A percentile compares a stretch with the other conserved stretches of the same genome.
These are phyloP conservation scores for Termitomyces sp. DNA, from an alignment of 768 basidiomycete species.

Conservation along the genomic window DNA sequence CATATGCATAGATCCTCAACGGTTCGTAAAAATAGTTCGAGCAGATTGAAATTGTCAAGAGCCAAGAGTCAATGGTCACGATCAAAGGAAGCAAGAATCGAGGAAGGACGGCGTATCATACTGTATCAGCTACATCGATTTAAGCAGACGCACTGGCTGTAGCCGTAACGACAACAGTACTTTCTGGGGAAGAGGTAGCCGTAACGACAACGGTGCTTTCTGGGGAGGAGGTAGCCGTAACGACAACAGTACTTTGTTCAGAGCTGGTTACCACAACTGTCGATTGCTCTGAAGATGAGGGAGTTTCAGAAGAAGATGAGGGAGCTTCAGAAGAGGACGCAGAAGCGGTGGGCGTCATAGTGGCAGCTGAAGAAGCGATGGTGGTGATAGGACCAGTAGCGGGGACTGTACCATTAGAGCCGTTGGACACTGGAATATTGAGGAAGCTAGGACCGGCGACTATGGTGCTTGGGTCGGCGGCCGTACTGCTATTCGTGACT, in stretches of 20 bases:
- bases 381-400: conserved; percentile 1
- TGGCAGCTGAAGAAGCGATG: background rate
- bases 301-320: background rate
- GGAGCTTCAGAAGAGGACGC: background rate
- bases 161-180: background rate
- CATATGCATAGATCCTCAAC: background rate
- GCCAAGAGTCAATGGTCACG: background rate
- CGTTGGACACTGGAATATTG: conserved; percentile 5
- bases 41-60: background rate
- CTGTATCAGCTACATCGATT: background rate
- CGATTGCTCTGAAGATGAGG: background rate
- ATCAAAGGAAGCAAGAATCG: background rate
- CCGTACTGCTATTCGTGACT: conserved; percentile 8
- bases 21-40: background rate
- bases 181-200: background rate
- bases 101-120: background rate
- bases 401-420: background rate
- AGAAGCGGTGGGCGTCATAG: background rate
- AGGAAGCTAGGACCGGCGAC: conserved; percentile 11
- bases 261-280: background rate
- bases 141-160: conserved; percentile 1
- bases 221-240: background rate
- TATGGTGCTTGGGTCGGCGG: conserved; percentile 1
- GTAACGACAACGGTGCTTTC: background rate
- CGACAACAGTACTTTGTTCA: background rate